Evolutionary conservation across 208 protist genomes (phyloP).

Genomic region (Trichomonas vaginalis): DNA sequence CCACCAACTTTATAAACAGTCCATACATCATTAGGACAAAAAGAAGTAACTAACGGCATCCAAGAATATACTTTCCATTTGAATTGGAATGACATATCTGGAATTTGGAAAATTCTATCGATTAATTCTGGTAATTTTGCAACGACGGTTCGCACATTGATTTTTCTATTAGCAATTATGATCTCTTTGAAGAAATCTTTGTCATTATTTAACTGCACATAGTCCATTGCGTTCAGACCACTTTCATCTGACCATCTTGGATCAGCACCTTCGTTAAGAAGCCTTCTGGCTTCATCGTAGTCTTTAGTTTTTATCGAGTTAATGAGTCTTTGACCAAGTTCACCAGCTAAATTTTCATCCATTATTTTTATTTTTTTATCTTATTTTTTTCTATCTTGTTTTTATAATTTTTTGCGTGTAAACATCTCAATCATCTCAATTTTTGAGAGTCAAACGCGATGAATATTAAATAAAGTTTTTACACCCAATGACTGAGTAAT

Average conservation of each 20-base stretch:
- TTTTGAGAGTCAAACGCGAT: too few relatives aligned
- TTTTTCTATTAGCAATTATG: not conserved
- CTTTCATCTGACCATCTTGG: not conserved
- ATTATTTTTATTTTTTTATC: not conserved
- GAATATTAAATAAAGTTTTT: too few relatives aligned
- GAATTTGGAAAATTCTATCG: not conserved
- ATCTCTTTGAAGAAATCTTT: not conserved
- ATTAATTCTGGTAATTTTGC: not conserved
- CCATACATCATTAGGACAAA: constrained; percentile 8
- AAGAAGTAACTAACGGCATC: not conserved
- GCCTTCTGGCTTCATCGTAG: not conserved
- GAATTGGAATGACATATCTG: not conserved
- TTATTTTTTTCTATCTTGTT: too few relatives aligned
- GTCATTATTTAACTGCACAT: not conserved
- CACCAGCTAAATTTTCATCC: not conserved
- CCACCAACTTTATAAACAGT: not conserved
- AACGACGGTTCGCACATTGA: not conserved
- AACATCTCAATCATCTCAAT: too few relatives aligned
- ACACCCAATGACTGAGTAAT: too few relatives aligned
- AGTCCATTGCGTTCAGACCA: not conserved
- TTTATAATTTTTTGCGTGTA: too few relatives aligned
- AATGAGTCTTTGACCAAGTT: not conserved
- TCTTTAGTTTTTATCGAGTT: not conserved
- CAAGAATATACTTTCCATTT: constrained; percentile 9
- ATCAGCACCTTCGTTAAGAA: not conserved